phyloP scores from a whole-genome alignment of 73 alveolate species.

The Breviolum minutum region DNA sequence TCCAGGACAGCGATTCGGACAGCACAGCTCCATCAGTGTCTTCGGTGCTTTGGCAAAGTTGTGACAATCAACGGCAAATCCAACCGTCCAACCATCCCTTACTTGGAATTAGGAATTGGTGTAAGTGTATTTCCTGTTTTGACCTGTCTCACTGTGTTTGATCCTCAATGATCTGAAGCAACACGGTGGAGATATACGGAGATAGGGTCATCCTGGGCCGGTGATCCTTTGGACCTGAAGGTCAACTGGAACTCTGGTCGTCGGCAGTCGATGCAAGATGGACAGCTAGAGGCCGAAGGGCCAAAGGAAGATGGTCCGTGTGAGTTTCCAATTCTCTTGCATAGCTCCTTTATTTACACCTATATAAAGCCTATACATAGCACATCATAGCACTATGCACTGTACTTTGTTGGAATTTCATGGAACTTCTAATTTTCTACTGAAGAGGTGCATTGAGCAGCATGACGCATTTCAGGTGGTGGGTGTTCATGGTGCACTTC shows the following conservation, averaged over 20 bases:
- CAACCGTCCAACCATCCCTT: too few species aligned
- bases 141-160: too few species aligned
- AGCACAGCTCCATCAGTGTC: slow-evolving; percentile 29
- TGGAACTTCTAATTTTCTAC: not conserved
- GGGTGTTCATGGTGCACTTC: slow-evolving; percentile 88
- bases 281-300: slow-evolving; percentile 49
- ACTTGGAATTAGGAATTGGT: not conserved
- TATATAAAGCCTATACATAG: too few species aligned
- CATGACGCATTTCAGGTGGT: slow-evolving; percentile 29
- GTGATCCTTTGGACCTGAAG: not conserved
- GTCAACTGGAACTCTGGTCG: slow-evolving; percentile 5
- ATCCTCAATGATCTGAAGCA: too few species aligned
- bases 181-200: too few species aligned
- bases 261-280: slow-evolving; percentile 90
- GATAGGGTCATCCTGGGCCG: not conserved
- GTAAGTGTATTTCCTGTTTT: not conserved
- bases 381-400: too few species aligned
- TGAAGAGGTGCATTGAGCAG: not conserved
- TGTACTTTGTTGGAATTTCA: not conserved
- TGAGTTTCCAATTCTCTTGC: not conserved
- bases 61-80: too few species aligned
- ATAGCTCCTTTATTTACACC: not conserved
- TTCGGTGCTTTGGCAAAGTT: slow-evolving; percentile 41
- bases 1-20: slow-evolving; percentile 63
- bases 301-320: not conserved